Percentiles rank a stretch among this genome's conserved stretches.
Conservation (phyloP, 2,329 filamentous ascomycete species). For the Tricladium varicosporioides region DNA sequence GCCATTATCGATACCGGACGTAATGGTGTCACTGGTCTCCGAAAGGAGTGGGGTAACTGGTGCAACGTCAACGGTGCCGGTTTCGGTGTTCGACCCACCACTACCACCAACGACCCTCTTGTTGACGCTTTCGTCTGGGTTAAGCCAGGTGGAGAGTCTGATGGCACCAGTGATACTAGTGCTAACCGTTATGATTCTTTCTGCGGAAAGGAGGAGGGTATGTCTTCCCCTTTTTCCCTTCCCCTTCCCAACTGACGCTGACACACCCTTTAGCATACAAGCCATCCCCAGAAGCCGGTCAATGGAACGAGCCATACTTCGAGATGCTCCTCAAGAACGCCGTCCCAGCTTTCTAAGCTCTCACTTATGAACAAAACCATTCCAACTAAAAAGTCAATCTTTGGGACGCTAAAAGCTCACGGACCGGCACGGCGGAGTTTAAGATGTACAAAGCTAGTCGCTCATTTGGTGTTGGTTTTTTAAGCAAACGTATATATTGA, state of each 20-base stretch:
- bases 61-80: slow-evolving; percentile 38
- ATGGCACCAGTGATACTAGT: slow-evolving; percentile 29
- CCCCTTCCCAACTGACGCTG: slow-evolving; percentile 26
- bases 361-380: neutral
- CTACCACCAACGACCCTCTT: slow-evolving; percentile 24
- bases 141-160: slow-evolving; percentile 36
- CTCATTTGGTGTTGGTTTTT: too few relatives aligned
- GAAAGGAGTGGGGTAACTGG: slow-evolving; percentile 46
- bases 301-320: slow-evolving; percentile 46
- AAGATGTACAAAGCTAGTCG: too few relatives aligned
- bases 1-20: slow-evolving; percentile 54
- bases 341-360: slow-evolving; percentile 18
- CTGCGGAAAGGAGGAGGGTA: slow-evolving; percentile 47
- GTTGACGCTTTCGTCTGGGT: slow-evolving; percentile 36
- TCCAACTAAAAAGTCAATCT: neutral
- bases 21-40: slow-evolving; percentile 43
- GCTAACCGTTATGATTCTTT: slow-evolving; percentile 48
- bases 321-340: slow-evolving; percentile 44
- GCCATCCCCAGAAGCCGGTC: slow-evolving; percentile 42
- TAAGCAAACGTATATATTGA: too few relatives aligned
- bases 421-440: too few relatives aligned
- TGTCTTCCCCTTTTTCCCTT: slow-evolving; percentile 61
- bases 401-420: neutral
- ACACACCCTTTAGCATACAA: slow-evolving; percentile 31
- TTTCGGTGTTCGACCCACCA: slow-evolving; percentile 34